Evolutionary conservation across 139 green algal genomes (phyloP).

Genomic region (Asterochloris erici): DNA sequence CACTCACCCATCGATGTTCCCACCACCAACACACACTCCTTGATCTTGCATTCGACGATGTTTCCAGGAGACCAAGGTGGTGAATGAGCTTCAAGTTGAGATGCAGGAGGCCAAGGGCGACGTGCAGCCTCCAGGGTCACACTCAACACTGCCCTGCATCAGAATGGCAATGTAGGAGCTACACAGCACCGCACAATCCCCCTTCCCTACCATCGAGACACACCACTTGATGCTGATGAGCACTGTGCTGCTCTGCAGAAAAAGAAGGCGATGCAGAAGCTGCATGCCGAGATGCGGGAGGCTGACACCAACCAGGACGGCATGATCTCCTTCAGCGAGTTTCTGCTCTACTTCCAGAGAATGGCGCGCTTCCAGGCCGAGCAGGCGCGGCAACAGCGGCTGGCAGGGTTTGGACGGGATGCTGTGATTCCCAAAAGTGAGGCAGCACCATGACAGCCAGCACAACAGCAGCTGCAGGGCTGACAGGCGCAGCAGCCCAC

Average conservation of each 20-base stretch:
- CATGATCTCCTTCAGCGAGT: constrained; percentile 18
- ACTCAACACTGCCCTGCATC: not conserved
- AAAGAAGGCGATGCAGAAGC: constrained; percentile 2
- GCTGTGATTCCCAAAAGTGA: too few relatives aligned
- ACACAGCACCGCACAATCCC: not conserved
- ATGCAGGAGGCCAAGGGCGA: too few relatives aligned
- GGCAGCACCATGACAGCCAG: too few relatives aligned
- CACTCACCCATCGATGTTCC: too few relatives aligned
- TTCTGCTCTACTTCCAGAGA: constrained; percentile 9
- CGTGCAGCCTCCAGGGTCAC: too few relatives aligned
- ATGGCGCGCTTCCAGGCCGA: constrained; percentile 3
- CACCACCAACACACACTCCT: too few relatives aligned
- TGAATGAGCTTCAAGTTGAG: too few relatives aligned
- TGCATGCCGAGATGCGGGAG: constrained; percentile 13
- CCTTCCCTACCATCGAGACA: not conserved
- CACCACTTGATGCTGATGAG: not conserved
- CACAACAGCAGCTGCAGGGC: too few relatives aligned
- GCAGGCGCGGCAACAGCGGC: not conserved
- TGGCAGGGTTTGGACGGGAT: not conserved
- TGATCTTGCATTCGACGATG: too few relatives aligned
- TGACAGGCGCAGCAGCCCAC: too few relatives aligned
- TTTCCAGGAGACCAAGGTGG: too few relatives aligned
- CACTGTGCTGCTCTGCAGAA: not conserved
- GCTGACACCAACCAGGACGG: constrained; percentile 14
- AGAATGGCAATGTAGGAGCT: not conserved